Percentiles rank a stretch among this genome's conserved stretches.
phyloP scores from a whole-genome alignment of 2,329 filamentous ascomycete species.

The Xylariaceae sp. region DNA sequence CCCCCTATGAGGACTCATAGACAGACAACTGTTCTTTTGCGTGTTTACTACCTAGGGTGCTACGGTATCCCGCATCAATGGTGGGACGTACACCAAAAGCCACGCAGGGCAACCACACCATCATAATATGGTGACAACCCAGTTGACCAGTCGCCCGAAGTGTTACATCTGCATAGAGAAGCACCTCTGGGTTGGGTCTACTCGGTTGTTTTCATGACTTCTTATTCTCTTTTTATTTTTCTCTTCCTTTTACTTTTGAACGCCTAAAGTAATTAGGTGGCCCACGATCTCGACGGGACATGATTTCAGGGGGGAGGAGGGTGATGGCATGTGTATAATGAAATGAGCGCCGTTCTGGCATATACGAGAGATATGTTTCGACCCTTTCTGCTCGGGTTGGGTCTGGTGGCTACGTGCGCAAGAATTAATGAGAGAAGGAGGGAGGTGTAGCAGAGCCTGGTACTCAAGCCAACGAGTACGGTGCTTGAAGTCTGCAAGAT shows the following conservation, averaged over 20 bases:
- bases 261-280: conserved; percentile 15
- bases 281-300: conserved; percentile 29
- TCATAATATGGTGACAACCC: neutral
- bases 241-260: conserved; percentile 15
- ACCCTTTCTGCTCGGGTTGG: conserved; percentile 8
- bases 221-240: conserved; percentile 15
- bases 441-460: conserved; percentile 18
- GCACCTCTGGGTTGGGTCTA: conserved; percentile 8
- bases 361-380: conserved; percentile 5
- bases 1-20: neutral
- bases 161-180: conserved; percentile 1
- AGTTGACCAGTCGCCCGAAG: conserved; percentile 6
- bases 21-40: neutral
- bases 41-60: neutral
- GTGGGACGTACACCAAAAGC: neutral
- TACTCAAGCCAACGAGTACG: conserved; percentile 18
- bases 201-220: conserved; percentile 10
- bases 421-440: neutral
- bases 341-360: conserved; percentile 16
- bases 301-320: conserved; percentile 24
- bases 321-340: conserved; percentile 26
- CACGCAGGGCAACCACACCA: neutral
- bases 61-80: neutral
- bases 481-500: conserved; percentile 26
- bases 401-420: conserved; percentile 13